Conservation (phyloP, 768 basidiomycete genomes). For the Mycena rosella region DNA sequence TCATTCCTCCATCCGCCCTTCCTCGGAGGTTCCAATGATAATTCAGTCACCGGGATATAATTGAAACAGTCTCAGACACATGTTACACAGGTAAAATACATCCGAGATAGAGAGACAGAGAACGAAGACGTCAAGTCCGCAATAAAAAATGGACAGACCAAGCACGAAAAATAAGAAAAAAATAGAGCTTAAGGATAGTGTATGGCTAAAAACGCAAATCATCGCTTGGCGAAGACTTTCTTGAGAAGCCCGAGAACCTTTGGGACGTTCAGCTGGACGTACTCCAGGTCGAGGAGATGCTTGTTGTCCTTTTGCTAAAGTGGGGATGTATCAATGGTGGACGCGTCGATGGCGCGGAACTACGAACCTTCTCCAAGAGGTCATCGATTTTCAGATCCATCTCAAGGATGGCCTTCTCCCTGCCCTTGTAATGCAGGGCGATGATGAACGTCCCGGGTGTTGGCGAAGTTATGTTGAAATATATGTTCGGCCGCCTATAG, state of each 20-base stretch:
- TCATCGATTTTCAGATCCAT: slow-evolving; percentile 99
- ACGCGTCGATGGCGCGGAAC: not conserved
- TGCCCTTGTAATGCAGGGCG: slow-evolving; percentile 97
- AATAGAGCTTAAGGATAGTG: slow-evolving; percentile 47
- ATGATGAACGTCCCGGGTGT: slow-evolving; percentile 99
- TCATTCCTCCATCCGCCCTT: no score
- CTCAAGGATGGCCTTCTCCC: slow-evolving; percentile 98
- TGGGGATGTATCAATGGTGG: slow-evolving; percentile 12
- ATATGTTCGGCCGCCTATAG: slow-evolving; percentile 92
- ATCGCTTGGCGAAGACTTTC: slow-evolving; percentile 94
- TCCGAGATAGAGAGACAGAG: slow-evolving; percentile 27
- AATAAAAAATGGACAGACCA: slow-evolving; percentile 32
- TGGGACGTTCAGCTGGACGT: slow-evolving; percentile 96
- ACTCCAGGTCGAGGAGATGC: slow-evolving; percentile 95
- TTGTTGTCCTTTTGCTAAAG: slow-evolving; percentile 98
- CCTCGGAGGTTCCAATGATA: no score
- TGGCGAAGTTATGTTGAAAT: slow-evolving; percentile 98
- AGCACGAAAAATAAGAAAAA: slow-evolving; percentile 26
- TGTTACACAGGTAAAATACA: slow-evolving; percentile 39
- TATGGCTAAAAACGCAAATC: slow-evolving; percentile 47
- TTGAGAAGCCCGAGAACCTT: slow-evolving; percentile 93
- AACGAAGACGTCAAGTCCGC: slow-evolving; percentile 31
- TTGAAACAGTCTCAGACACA: slow-evolving; percentile 36
- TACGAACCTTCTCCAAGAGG: slow-evolving; percentile 90
- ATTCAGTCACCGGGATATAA: not conserved